phyloP scores from a whole-genome alignment of 306 rosid genomes.

The Prunus armeniaca region DNA sequence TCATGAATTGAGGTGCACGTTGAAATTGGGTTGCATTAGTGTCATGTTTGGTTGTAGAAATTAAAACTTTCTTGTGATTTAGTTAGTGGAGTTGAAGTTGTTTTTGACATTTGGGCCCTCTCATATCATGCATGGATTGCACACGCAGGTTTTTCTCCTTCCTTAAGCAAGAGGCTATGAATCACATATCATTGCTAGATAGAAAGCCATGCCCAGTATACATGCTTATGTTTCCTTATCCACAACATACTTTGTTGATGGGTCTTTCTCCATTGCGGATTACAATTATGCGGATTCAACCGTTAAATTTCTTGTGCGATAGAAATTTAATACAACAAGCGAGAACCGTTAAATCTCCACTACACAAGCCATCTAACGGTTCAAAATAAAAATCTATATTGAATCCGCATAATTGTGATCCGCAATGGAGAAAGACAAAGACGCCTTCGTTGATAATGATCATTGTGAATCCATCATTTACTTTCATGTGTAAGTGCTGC shows the following conservation, averaged over 20 bases:
- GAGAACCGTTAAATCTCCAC: too few relatives aligned
- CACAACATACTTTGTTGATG: neutral
- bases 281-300: too few relatives aligned
- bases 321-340: too few relatives aligned
- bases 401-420: too few relatives aligned
- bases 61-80: neutral
- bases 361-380: too few relatives aligned
- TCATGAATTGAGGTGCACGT: too few relatives aligned
- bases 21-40: too few relatives aligned
- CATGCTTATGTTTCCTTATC: neutral
- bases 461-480: neutral
- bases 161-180: neutral
- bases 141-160: conserved; percentile 1
- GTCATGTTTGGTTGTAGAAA: neutral
- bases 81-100: too few relatives aligned
- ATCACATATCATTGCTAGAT: neutral
- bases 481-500: neutral
- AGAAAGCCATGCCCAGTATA: neutral
- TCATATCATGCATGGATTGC: neutral
- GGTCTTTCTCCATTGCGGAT: too few relatives aligned
- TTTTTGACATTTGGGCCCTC: neutral
- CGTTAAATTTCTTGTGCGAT: too few relatives aligned
- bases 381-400: too few relatives aligned
- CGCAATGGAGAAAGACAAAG: too few relatives aligned
- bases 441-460: neutral